Base-by-base conservation (phyloP, 1,284 basidiomycete genomes). In the Malassezia restricta region DNA sequence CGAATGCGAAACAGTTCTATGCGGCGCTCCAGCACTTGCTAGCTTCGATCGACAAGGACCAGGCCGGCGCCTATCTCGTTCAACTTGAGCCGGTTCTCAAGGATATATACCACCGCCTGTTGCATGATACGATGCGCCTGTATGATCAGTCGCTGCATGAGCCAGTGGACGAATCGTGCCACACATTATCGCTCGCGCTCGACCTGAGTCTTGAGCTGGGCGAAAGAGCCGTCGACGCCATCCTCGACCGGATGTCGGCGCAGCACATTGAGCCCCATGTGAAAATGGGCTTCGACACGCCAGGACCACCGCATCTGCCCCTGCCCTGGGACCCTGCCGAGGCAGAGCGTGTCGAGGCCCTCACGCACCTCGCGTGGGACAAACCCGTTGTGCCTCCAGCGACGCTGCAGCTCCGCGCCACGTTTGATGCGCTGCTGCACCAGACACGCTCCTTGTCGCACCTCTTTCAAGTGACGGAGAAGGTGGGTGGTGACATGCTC, bases 371-470 rank as follows among this genome's bases (percentile, higher is more conserved):
- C 20, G n/a, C 20, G 4, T 42, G 39, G 15, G 47, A 28, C 15
- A 28, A 40, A n/a, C n/a, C 29, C 6, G 29, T 31, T 3, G 29
- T 38, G n/a, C 12, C 20, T 9, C 5, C 14, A 8, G 8, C 14
- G 27, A 28, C 49, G 12, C 8, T 9, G n/a, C 20, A 17, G 2
- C 33, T 54, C 7, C 27, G 31, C 8, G n/a, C 15, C n/a, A 24
- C 39, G 30, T 43, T 35, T n/a, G 40, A 54, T 40, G 51, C 46
- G 3, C 29, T 48, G 7, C 40, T 54, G 2, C n/a, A 33, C 5
- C 33, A 12, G 4, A 38, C 44, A 14, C 6, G 30, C 11, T 29
- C 28, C 6, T n/a, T 38, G 2, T 32, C 44, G 3, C n/a, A 17
- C 20, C 27, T 53, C 5, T 41, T 9, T n/a, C 17, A 33, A 27